phyloP scores from a whole-genome alignment of 2,329 filamentous ascomycete genomes.

The Diaporthe sp. region DNA sequence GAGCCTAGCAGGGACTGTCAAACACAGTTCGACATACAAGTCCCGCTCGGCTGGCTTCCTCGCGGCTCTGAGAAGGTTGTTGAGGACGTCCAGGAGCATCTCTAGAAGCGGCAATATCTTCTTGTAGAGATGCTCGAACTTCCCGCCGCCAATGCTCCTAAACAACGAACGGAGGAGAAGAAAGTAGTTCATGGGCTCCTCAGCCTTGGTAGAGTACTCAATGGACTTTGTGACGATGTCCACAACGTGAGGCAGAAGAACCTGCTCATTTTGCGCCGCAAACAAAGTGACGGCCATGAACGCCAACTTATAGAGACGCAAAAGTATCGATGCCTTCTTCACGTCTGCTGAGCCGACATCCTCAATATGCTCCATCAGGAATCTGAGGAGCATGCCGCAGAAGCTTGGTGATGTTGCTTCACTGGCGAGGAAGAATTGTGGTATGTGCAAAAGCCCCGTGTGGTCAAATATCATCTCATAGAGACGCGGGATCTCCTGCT shows the following conservation, averaged over 20 bases:
- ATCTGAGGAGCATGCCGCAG: constrained; percentile 97
- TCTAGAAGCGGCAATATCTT: constrained; percentile 96
- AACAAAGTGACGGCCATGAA: constrained; percentile 99
- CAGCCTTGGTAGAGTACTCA: constrained; percentile 92
- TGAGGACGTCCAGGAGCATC: constrained; percentile 97
- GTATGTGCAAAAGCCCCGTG: constrained; percentile 91
- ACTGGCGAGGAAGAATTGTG: constrained; percentile 98
- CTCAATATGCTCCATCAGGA: constrained; percentile 96
- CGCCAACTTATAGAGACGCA: constrained; percentile 96
- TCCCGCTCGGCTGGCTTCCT: constrained; percentile 92
- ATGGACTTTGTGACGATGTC: constrained; percentile 99
- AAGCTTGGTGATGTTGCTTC: constrained; percentile 98
- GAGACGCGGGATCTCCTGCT: constrained; percentile 94
- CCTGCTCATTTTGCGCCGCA: constrained; percentile 93
- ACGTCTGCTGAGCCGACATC: constrained; percentile 94
- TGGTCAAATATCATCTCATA: constrained; percentile 99
- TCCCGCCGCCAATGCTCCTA: constrained; percentile 94
- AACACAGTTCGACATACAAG: constrained; percentile 94
- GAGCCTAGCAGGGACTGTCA: constrained; percentile 93
- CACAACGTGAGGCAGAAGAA: constrained; percentile 94
- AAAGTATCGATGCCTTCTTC: constrained; percentile 90
- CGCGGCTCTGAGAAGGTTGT: constrained; percentile 91
- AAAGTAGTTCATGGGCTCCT: constrained; percentile 99
- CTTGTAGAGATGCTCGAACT: constrained; percentile 98
- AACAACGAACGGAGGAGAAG: constrained; percentile 92